Evolutionary conservation across 1,139 yeast genomes (phyloP).

Genomic region (Lodderomyces parapsilosis): DNA sequence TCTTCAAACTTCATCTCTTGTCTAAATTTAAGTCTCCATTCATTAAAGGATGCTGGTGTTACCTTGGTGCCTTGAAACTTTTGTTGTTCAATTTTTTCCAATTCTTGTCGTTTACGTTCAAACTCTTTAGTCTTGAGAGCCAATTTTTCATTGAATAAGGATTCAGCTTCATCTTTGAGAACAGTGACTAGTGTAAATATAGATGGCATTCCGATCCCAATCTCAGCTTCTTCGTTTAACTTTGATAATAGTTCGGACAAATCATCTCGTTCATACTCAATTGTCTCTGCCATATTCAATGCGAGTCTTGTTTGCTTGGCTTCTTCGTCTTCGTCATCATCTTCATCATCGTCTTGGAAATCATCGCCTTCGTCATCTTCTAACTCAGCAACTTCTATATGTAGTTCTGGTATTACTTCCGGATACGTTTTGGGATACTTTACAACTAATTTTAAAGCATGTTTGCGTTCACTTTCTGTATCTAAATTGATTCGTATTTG

Average conservation of each 20-base stretch:
- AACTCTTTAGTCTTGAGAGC: conserved; percentile 54
- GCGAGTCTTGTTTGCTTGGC: conserved; percentile 13
- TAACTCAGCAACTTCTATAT: conserved; percentile 37
- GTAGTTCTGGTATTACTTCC: conserved; percentile 59
- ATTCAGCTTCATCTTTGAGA: conserved; percentile 79
- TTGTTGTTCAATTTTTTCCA: conserved; percentile 67
- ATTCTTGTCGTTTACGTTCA: conserved; percentile 55
- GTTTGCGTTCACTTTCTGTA: conserved; percentile 54
- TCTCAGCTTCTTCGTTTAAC: conserved; percentile 63
- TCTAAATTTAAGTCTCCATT: conserved; percentile 71
- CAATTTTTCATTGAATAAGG: conserved; percentile 56
- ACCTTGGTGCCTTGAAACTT: conserved; percentile 81
- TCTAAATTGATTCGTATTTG: conserved; percentile 54
- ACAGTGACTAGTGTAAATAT: conserved; percentile 75
- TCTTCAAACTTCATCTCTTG: conserved; percentile 55
- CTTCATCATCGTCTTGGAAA: conserved; percentile 28
- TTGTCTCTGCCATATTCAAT: conserved; percentile 50
- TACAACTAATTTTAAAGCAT: conserved; percentile 53
- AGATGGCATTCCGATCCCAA: conserved; percentile 84
- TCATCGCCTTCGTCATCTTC: conserved; percentile 40
- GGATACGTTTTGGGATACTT: conserved; percentile 73
- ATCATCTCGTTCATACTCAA: conserved; percentile 51
- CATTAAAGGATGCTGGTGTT: conserved; percentile 64
- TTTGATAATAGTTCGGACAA: conserved; percentile 36
- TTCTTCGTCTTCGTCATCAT: conserved; percentile 28